phyloP scores from a whole-genome alignment of 2,329 filamentous ascomycete genomes.

The Hypoxylon sp. region DNA sequence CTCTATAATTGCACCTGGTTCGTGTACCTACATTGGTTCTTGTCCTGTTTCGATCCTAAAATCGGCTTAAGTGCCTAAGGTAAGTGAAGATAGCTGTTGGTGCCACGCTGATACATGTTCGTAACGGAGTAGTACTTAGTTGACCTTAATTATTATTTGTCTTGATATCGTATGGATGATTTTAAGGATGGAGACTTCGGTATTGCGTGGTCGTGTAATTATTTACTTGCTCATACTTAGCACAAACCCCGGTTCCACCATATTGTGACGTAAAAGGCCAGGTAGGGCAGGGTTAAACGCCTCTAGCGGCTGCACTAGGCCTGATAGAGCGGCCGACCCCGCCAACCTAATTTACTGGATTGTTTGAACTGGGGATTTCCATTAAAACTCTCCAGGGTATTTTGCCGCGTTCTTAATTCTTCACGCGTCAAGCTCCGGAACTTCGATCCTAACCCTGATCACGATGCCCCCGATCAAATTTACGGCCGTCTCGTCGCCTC shows the following conservation, averaged over 20 bases:
- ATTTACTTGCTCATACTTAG: too few species aligned
- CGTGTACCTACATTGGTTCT: not conserved
- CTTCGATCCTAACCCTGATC: conserved; percentile 5
- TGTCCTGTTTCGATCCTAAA: not conserved
- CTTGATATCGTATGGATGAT: too few species aligned
- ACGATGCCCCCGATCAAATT: conserved; percentile 37
- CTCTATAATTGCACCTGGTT: not conserved
- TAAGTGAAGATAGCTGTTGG: not conserved
- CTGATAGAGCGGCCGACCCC: conserved; percentile 13
- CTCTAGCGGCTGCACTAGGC: not conserved
- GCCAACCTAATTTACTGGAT: conserved; percentile 4
- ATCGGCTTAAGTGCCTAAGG: not conserved
- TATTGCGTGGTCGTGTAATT: too few species aligned
- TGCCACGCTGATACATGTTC: not conserved
- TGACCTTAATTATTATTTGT: too few species aligned
- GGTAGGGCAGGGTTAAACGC: not conserved
- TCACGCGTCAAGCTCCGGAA: conserved; percentile 40
- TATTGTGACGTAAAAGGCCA: conserved; percentile 1
- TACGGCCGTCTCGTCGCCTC: conserved; percentile 35
- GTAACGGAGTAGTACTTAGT: not conserved
- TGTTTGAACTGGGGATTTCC: conserved; percentile 12
- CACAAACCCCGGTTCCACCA: too few species aligned
- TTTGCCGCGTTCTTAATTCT: conserved; percentile 40
- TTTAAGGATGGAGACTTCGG: too few species aligned
- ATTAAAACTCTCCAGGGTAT: conserved; percentile 25